phyloP scores from a whole-genome alignment of 2,329 filamentous ascomycete species.

The Pseudofabraea citricarpa region DNA sequence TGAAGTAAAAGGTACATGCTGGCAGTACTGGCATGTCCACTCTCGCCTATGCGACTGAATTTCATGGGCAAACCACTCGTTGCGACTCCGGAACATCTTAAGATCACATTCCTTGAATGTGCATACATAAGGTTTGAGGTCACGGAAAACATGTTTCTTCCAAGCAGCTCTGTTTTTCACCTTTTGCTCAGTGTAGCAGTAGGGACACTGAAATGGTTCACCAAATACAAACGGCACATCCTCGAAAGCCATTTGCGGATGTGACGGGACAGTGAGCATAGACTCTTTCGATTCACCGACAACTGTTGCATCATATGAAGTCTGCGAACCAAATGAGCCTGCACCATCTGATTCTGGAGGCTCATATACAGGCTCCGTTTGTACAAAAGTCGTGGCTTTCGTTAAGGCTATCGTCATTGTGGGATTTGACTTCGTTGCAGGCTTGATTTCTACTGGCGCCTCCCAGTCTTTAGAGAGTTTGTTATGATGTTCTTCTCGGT shows the following conservation, averaged over 20 bases:
- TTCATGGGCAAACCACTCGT: conserved; percentile 30
- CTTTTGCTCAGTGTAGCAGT: conserved; percentile 6
- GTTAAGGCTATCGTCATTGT: conserved; percentile 13
- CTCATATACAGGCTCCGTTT: background rate
- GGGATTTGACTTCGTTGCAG: conserved; percentile 1
- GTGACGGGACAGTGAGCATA: conserved; percentile 14
- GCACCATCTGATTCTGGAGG: conserved; percentile 7
- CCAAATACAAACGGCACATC: conserved; percentile 17
- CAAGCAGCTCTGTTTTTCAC: conserved; percentile 13
- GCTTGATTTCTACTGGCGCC: conserved; percentile 2
- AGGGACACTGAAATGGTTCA: conserved; percentile 14
- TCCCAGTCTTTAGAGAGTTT: conserved; percentile 15
- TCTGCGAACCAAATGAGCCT: conserved; percentile 16
- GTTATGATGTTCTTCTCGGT: conserved; percentile 24
- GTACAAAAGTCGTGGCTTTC: conserved; percentile 19
- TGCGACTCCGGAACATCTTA: conserved; percentile 23
- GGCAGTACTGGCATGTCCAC: conserved; percentile 23
- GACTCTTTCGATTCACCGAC: conserved; percentile 4
- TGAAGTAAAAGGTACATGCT: conserved; percentile 5
- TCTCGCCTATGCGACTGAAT: conserved; percentile 24
- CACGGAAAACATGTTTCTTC: conserved; percentile 27
- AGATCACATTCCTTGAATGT: conserved; percentile 27
- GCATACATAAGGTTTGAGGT: conserved; percentile 31
- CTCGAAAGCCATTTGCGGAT: conserved; percentile 16
- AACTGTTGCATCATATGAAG: conserved; percentile 18